Percentiles rank a stretch among this genome's conserved stretches.
phyloP scores from a whole-genome alignment of 768 basidiomycete species.

The Mycena epipterygia region DNA sequence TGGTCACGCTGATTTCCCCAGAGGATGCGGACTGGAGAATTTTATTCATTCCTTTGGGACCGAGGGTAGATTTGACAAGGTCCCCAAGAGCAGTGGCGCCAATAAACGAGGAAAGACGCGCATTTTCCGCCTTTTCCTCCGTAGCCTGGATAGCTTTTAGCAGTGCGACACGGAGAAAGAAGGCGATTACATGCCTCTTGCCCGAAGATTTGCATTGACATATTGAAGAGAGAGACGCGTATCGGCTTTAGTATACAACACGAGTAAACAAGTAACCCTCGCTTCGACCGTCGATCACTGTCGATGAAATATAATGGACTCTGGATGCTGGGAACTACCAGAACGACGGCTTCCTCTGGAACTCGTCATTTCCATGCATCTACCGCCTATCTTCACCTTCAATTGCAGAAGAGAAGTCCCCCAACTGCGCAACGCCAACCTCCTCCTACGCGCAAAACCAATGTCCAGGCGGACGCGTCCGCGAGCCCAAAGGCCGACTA shows the following conservation, averaged over 20 bases:
- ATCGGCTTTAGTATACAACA: neutral
- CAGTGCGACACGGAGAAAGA: neutral
- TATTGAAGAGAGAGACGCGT: conserved; percentile 42
- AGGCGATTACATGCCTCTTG: conserved; percentile 59
- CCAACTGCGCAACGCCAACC: neutral
- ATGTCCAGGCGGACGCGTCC: conserved; percentile 8
- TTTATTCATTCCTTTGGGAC: conserved; percentile 99
- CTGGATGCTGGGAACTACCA: conserved; percentile 13
- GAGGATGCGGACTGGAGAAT: conserved; percentile 93
- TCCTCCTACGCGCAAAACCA: neutral
- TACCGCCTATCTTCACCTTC: neutral
- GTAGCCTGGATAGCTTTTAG: conserved; percentile 66
- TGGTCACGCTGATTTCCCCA: conserved; percentile 96
- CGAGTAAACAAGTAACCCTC: neutral
- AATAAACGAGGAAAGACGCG: conserved; percentile 97
- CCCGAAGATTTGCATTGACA: conserved; percentile 82
- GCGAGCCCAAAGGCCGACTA: conserved; percentile 12
- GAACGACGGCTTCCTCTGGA: conserved; percentile 21
- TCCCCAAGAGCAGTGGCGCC: conserved; percentile 98
- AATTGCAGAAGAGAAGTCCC: conserved; percentile 8
- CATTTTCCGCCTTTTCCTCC: conserved; percentile 97
- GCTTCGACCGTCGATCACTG: no score
- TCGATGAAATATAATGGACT: conserved; percentile 23
- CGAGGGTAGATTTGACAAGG: conserved; percentile 97
- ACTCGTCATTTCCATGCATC: conserved; percentile 24